Percentiles rank a stretch among this genome's conserved stretches.
Conservation (phyloP, 2,329 filamentous ascomycete species). For the Colletotrichum caudatum region DNA sequence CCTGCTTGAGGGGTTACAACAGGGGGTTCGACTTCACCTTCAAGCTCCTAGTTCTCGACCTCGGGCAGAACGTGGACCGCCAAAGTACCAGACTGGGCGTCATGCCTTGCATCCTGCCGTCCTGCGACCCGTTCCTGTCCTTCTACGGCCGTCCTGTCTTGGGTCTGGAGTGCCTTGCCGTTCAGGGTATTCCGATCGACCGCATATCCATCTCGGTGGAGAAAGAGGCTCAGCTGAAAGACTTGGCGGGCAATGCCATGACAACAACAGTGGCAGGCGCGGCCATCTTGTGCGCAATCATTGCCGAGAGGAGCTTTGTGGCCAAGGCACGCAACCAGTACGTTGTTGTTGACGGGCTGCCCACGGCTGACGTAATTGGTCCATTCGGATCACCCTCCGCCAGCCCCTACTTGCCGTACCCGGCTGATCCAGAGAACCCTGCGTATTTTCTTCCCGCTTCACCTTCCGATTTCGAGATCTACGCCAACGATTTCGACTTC, state of each 20-base stretch:
- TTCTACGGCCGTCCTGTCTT: constrained; percentile 70
- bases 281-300: constrained; percentile 70
- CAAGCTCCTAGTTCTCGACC: constrained; percentile 66
- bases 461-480: not conserved
- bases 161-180: constrained; percentile 70
- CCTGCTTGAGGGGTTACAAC: constrained; percentile 62
- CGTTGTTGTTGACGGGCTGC: not conserved
- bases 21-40: constrained; percentile 64
- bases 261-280: constrained; percentile 77
- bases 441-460: not conserved
- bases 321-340: not conserved
- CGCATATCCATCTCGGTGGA: constrained; percentile 74
- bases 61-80: constrained; percentile 80
- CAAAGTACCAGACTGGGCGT: constrained; percentile 67
- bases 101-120: constrained; percentile 76
- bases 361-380: not conserved
- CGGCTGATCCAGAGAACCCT: not conserved
- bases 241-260: constrained; percentile 86
- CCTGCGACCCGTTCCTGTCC: constrained; percentile 70
- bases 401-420: not conserved
- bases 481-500: not conserved
- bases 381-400: not conserved
- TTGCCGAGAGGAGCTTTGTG: constrained; percentile 46
- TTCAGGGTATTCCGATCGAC: constrained; percentile 77
- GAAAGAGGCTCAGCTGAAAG: constrained; percentile 70